Percentiles rank a stretch among this genome's conserved stretches.
Evolutionary conservation across 139 green algal species (phyloP).

Genomic region (Ettlia oleoabundans): DNA sequence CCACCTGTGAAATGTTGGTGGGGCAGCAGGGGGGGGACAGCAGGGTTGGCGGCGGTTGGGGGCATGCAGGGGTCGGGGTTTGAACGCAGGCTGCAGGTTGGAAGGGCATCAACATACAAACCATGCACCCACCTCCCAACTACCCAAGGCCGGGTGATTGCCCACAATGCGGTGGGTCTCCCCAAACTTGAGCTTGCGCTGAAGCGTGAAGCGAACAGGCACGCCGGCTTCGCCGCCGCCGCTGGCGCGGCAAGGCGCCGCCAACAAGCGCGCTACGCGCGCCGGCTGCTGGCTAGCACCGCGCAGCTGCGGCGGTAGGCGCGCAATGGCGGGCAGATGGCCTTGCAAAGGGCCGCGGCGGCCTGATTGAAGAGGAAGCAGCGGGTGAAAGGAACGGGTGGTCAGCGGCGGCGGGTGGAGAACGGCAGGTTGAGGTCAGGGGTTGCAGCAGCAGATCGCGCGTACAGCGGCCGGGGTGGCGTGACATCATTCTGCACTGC

Average conservation of each 20-base stretch:
- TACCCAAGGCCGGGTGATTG: constrained; percentile 42
- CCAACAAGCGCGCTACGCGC: background rate
- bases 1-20: too few species aligned
- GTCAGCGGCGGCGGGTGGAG: background rate
- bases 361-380: background rate
- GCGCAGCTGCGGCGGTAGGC: background rate
- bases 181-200: constrained; percentile 36
- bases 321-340: background rate
- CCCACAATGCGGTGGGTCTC: constrained; percentile 46
- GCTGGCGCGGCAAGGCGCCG: background rate
- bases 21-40: background rate
- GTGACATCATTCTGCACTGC: too few species aligned
- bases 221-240: background rate
- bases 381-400: background rate
- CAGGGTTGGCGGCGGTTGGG: too few species aligned
- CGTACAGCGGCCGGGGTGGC: too few species aligned
- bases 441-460: too few species aligned
- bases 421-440: background rate
- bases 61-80: too few species aligned
- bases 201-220: constrained; percentile 26
- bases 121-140: constrained; percentile 63
- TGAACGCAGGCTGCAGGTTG: too few species aligned
- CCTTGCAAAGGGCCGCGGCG: background rate
- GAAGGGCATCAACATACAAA: too few species aligned
- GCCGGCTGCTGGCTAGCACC: background rate